phyloP scores from a whole-genome alignment of 192 early-diverging fungal species.

The Backusella psychrophila region DNA sequence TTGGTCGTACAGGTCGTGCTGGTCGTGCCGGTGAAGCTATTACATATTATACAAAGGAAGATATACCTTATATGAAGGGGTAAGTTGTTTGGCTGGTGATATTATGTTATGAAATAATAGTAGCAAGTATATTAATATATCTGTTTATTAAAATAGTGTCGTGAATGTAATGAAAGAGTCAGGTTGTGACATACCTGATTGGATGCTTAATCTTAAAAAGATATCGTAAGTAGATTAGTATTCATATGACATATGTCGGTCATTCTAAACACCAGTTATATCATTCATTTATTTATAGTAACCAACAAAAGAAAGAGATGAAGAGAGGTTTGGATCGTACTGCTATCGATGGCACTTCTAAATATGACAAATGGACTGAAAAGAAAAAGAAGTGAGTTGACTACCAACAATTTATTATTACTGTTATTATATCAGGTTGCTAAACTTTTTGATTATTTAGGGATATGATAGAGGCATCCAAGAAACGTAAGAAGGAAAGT shows the following conservation, averaged over 20 bases:
- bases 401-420: neutral
- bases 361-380: slow-evolving; percentile 69
- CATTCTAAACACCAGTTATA: neutral
- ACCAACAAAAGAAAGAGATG: slow-evolving; percentile 66
- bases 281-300: slow-evolving; percentile 28
- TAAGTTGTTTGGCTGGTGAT: slow-evolving; percentile 9
- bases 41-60: slow-evolving; percentile 95
- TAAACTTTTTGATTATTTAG: slow-evolving; percentile 14
- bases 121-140: neutral
- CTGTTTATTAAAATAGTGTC: slow-evolving; percentile 48
- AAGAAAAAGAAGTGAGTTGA: slow-evolving; percentile 62
- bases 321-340: slow-evolving; percentile 74
- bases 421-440: neutral
- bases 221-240: slow-evolving; percentile 42
- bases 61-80: slow-evolving; percentile 84
- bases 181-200: slow-evolving; percentile 95
- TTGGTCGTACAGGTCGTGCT: slow-evolving; percentile 97
- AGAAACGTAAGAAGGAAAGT: slow-evolving; percentile 31
- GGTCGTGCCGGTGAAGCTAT: slow-evolving; percentile 86
- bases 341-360: slow-evolving; percentile 73
- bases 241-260: neutral
- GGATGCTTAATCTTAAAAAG: slow-evolving; percentile 92
- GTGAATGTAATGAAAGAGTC: slow-evolving; percentile 97
- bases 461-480: slow-evolving; percentile 39
- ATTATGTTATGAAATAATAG: neutral